Conservation (phyloP, 352 stramenopile species). For the Pythium dissotocum region DNA sequence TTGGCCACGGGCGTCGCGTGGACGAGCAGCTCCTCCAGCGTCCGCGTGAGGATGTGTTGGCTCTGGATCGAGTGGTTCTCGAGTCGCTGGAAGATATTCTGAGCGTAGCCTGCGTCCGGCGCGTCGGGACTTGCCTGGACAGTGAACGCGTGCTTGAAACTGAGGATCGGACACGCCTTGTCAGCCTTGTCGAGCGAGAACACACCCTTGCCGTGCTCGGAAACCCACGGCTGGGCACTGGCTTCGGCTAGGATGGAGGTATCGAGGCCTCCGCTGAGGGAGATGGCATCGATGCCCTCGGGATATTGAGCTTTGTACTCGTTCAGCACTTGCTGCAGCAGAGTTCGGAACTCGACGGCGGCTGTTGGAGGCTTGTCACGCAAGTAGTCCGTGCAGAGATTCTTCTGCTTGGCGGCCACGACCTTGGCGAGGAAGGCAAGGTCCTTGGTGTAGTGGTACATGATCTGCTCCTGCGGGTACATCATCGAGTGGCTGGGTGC, state of each 20-base stretch:
- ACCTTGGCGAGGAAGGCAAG: constrained; percentile 41
- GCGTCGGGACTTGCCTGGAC: constrained; percentile 47
- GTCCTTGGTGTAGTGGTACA: constrained; percentile 81
- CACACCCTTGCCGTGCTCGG: constrained; percentile 26
- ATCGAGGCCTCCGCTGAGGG: constrained; percentile 69
- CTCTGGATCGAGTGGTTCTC: constrained; percentile 45
- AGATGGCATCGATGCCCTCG: constrained; percentile 43
- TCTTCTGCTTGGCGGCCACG: constrained; percentile 33
- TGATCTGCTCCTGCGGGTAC: constrained; percentile 63
- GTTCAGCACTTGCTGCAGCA: constrained; percentile 56
- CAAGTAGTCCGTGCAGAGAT: constrained; percentile 48
- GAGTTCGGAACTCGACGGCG: constrained; percentile 43
- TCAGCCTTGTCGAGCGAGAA: constrained; percentile 46
- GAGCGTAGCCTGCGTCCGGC: constrained; percentile 46
- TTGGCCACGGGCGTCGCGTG: constrained; percentile 43
- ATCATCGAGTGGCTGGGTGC: constrained; percentile 56
- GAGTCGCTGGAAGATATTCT: constrained; percentile 46
- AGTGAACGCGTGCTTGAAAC: constrained; percentile 54
- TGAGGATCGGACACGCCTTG: constrained; percentile 43
- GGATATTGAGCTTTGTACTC: constrained; percentile 40
- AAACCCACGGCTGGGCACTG: constrained; percentile 37
- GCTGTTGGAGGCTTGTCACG: constrained; percentile 33
- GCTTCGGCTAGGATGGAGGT: constrained; percentile 74
- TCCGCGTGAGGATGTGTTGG: constrained; percentile 61
- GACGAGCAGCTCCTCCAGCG: constrained; percentile 53